Evolutionary conservation across 2,329 filamentous ascomycete species (phyloP).

Genomic region (Xylaria sp.): DNA sequence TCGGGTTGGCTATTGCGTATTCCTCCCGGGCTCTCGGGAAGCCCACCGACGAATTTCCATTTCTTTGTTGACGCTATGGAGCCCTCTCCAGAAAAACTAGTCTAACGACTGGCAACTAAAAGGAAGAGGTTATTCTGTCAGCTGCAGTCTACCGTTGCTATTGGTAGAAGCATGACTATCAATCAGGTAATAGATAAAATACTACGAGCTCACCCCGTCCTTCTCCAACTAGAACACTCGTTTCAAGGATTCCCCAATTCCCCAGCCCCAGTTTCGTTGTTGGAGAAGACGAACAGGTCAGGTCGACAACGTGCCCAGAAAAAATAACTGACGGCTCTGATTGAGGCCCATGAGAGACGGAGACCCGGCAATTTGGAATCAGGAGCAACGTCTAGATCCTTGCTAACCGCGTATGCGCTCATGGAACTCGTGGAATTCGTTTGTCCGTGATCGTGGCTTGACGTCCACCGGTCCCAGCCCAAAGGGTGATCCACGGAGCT

Average conservation of each 20-base stretch:
- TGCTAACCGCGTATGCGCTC: slow-evolving; percentile 7
- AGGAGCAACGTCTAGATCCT: not conserved
- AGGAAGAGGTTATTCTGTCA: not conserved
- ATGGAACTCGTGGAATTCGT: slow-evolving; percentile 38
- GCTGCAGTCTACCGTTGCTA: not conserved
- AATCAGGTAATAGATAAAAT: not conserved
- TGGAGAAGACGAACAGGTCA: slow-evolving; percentile 26
- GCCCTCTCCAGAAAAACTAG: not conserved
- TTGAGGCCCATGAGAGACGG: not conserved
- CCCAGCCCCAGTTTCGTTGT: slow-evolving; percentile 15
- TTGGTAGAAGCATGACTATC: not conserved
- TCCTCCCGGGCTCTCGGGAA: slow-evolving; percentile 2
- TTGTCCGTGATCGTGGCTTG: slow-evolving; percentile 22
- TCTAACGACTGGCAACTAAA: not conserved
- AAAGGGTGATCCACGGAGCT: slow-evolving; percentile 31
- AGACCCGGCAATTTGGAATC: not conserved
- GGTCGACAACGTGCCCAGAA: slow-evolving; percentile 1
- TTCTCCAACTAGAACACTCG: slow-evolving; percentile 3
- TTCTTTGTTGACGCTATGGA: not conserved
- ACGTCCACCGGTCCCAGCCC: slow-evolving; percentile 1
- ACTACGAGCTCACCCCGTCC: not conserved
- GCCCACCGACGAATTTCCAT: not conserved
- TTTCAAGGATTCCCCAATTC: slow-evolving; percentile 32
- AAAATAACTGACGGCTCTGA: not conserved
- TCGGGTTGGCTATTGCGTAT: slow-evolving; percentile 25